phyloP scores from a whole-genome alignment of 495 filamentous ascomycete species.

The Hypoxylon trugodes region DNA sequence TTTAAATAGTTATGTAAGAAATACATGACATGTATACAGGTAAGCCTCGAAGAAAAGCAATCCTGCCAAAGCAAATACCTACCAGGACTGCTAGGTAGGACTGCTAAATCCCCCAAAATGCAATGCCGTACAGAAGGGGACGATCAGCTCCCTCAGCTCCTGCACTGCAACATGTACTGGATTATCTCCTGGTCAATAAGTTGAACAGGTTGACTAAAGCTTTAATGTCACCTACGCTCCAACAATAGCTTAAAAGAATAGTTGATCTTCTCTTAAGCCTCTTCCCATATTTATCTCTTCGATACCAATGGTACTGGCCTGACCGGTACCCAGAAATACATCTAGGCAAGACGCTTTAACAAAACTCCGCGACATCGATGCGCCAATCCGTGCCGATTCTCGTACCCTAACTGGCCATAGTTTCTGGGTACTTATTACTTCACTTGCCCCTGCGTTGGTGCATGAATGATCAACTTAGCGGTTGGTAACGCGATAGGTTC shows the following conservation, averaged over 20 bases:
- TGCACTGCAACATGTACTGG: too few relatives aligned
- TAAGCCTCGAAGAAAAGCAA: background rate
- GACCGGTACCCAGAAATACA: too few relatives aligned
- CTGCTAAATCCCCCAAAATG: too few relatives aligned
- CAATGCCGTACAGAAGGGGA: too few relatives aligned
- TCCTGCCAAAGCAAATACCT: too few relatives aligned
- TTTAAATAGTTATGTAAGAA: background rate
- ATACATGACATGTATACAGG: background rate
- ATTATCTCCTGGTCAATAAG: background rate
- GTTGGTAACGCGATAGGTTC: background rate
- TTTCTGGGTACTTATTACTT: background rate
- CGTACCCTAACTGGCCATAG: too few relatives aligned
- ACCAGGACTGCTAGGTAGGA: too few relatives aligned
- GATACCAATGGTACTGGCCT: too few relatives aligned
- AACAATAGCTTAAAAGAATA: background rate
- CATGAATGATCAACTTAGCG: constrained; percentile 25
- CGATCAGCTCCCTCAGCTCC: too few relatives aligned
- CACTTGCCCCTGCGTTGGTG: constrained; percentile 9
- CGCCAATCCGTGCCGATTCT: constrained; percentile 14
- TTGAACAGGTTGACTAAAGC: background rate
- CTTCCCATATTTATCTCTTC: background rate
- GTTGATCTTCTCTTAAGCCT: background rate
- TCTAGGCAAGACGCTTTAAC: background rate
- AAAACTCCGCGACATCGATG: constrained; percentile 29
- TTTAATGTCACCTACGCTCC: background rate